Conservation (phyloP, 345 rosid species). For the Euphorbia peplus region DNA sequence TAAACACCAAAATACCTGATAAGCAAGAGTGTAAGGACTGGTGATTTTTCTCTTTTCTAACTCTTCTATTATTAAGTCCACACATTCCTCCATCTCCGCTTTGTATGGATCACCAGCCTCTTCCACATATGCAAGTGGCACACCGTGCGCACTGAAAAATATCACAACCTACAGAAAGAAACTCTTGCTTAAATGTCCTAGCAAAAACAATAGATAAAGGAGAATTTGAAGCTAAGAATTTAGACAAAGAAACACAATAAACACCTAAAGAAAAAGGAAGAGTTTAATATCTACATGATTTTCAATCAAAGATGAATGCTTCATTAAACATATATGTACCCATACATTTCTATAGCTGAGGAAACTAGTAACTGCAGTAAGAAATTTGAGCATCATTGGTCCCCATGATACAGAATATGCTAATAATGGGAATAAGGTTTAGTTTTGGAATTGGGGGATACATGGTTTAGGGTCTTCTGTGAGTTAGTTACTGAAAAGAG, state of each 20-base stretch:
- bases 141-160: conserved; percentile 99
- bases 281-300: neutral
- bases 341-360: neutral
- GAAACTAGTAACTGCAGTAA: neutral
- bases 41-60: conserved; percentile 74
- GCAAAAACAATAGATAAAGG: neutral
- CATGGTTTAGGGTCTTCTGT: no score
- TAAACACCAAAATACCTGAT: conserved; percentile 57
- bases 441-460: no score
- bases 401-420: no score
- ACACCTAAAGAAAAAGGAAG: neutral
- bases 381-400: neutral
- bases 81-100: conserved; percentile 99
- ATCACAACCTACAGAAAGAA: conserved; percentile 68
- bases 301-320: neutral
- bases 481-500: no score
- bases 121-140: conserved; percentile 98
- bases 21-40: conserved; percentile 84
- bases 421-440: no score
- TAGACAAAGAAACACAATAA: neutral
- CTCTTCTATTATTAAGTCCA: conserved; percentile 94
- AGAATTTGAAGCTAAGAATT: neutral
- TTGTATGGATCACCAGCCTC: conserved; percentile 99
- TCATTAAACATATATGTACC: neutral
- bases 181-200: conserved; percentile 18